Base-by-base conservation (phyloP, 495 filamentous ascomycete species). In the Daldinia concentrica region DNA sequence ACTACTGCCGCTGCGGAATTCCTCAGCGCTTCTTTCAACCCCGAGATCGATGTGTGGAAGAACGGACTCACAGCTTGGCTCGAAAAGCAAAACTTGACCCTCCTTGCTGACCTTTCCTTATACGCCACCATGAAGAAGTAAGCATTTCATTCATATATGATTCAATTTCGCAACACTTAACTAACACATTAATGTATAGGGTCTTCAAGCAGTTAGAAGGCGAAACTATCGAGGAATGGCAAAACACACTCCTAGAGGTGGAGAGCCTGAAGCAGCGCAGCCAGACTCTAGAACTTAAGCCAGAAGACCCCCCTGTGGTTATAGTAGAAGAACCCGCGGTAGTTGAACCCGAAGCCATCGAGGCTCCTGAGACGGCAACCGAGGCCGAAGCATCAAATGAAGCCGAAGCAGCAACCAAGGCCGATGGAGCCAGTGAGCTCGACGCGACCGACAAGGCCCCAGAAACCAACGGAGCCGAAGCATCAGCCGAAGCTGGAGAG, bases 91-190 rank as follows among this genome's bases (percentile, higher is more conserved):
- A 43, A 58, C 12, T 43, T 62, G 15, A 48, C 30, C 2, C 22
- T 54, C 24, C 58, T 61, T 7, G 50, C 36, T 8, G 68, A 62
- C 7, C 51, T 71, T 26, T 66, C 68, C 15, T 8, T 71, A 27
- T 32, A 66, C 39, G 8, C 62, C 1, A 43, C 64, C 32, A 41
- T 71, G n/a, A 66, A 60, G 57, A 66, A 43, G 68, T 71, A 71
- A 58, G 62, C 14, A 24, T 29, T 17, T 15, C 19, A 11, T 24
- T 14, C 3, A 22, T 36, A 17, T 4, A 8, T 29, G 2, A 1
- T 17, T 24, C 36, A 17, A 32, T 45, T 11, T 56, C 3, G 4
- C 17, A 11, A 36, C 36, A 65, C 27, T 1, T 22, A 24, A 24
- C 58, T 71, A 39, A 71, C 58, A 41, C 29, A 30, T 27, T 7